These are phyloP conservation scores for Aspergillus sp. DNA, from an alignment of 2,329 filamentous ascomycete species.

Conservation along the genomic window DNA sequence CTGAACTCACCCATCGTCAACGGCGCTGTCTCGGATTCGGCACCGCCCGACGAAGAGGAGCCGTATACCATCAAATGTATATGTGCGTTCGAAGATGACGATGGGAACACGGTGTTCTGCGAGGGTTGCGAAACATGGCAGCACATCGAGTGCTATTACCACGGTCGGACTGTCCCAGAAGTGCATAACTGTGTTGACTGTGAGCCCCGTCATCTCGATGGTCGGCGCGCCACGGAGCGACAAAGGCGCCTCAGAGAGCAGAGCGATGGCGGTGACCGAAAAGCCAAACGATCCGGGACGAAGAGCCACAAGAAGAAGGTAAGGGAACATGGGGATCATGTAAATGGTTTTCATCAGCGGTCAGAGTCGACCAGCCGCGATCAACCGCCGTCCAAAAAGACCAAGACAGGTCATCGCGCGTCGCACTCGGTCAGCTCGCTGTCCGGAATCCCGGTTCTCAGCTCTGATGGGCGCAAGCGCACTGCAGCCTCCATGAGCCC, in stretches of 20 bases:
- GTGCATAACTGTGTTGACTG: slow-evolving; percentile 89
- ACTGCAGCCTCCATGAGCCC: slow-evolving; percentile 68
- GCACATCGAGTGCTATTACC: slow-evolving; percentile 96
- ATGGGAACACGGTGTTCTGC: slow-evolving; percentile 96
- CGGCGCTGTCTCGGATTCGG: slow-evolving; percentile 43
- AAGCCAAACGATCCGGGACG: slow-evolving; percentile 69
- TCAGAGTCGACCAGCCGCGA: slow-evolving; percentile 55
- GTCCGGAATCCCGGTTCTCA: slow-evolving; percentile 63
- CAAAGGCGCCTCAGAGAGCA: slow-evolving; percentile 63
- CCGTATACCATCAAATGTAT: slow-evolving; percentile 96
- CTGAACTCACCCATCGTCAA: slow-evolving; percentile 44
- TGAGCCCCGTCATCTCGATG: slow-evolving; percentile 73
- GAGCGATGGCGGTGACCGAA: slow-evolving; percentile 64
- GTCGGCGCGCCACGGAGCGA: slow-evolving; percentile 71
- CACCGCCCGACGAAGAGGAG: slow-evolving; percentile 45
- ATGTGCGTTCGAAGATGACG: slow-evolving; percentile 88
- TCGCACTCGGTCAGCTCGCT: slow-evolving; percentile 75
- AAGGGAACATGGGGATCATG: slow-evolving; percentile 56
- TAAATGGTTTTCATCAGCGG: slow-evolving; percentile 58
- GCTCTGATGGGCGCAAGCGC: slow-evolving; percentile 62
- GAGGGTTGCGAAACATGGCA: slow-evolving; percentile 97
- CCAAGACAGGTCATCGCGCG: slow-evolving; percentile 77
- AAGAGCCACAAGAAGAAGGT: slow-evolving; percentile 88
- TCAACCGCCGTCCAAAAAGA: slow-evolving; percentile 68
- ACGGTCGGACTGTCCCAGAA: slow-evolving; percentile 69